A percentile compares a stretch with the other conserved stretches of the same genome.
Evolutionary conservation across 345 rosid species (phyloP).

Genomic region (Durio zibethinus): DNA sequence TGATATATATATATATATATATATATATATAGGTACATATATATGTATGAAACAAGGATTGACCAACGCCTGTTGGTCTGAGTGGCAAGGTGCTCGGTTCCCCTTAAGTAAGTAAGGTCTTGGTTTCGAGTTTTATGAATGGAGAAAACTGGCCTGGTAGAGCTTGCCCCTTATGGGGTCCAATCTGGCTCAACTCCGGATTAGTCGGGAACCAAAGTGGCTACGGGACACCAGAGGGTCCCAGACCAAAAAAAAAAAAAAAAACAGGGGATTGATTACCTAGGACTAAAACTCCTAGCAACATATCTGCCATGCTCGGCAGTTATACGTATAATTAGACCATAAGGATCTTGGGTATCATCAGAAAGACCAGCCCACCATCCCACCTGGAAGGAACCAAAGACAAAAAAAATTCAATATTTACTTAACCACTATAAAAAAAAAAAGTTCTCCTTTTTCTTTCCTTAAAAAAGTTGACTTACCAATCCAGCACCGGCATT

Average conservation of each 20-base stretch:
- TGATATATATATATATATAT: not conserved
- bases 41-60: too few species aligned
- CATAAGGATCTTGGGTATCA: conserved; percentile 73
- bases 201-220: too few species aligned
- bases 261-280: conserved; percentile 40
- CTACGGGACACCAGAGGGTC: too few species aligned
- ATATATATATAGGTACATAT: too few species aligned
- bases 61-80: too few species aligned
- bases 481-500: conserved; percentile 91
- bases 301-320: conserved; percentile 97
- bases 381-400: conserved; percentile 66
- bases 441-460: not conserved
- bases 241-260: too few species aligned
- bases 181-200: too few species aligned
- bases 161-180: too few species aligned
- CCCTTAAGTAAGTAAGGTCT: too few species aligned
- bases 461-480: conserved; percentile 21
- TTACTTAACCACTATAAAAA: not conserved
- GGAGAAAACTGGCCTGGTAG: too few species aligned
- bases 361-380: conserved; percentile 96
- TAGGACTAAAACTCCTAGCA: conserved; percentile 74
- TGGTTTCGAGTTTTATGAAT: too few species aligned
- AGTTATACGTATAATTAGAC: conserved; percentile 78
- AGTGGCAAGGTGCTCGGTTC: too few species aligned
- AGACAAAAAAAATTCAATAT: conserved; percentile 2